Evolutionary conservation across 1,284 basidiomycete genomes (phyloP), one percentile per base, ranked within the genome.

Genomic region (Ustilago bromivora): DNA sequence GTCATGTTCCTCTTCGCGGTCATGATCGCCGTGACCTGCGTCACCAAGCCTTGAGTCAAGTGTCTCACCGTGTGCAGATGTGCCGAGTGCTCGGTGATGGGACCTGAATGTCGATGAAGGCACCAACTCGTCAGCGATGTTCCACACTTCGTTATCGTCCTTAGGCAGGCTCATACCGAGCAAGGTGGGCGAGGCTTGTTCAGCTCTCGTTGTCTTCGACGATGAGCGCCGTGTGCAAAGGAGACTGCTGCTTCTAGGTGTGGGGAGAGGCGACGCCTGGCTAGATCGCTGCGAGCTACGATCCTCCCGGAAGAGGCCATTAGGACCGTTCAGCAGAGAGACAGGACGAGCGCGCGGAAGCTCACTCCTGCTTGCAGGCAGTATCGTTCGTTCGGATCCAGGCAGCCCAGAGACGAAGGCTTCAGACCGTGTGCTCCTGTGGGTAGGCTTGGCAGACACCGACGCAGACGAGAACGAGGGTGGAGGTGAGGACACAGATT

Each of bases 141-240:
- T 72, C 76, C 78, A 80, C 19, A 43, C 55, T 34, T 67, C 66
- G 23, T 61, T 34, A n/a, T 76, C 78, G 1, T 74, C 70, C 56
- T 57, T 71, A 17, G 64, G 62, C 52, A 76, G 53, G 32, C 70
- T 63, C 17, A 77, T 52, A 8, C 75, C 68, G 8, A 78, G 60
- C 61, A 77, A 40, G 3, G 68, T 72, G 2, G 75, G 75, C 34
- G 73, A 76, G 6, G 55, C n/a, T 38, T 54, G 43, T 53, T 61
- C 61, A 28, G 66, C 40, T n/a, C 35, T 51, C 19, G 66, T 51
- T 7, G 59, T 5, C 36, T 57, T 67, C 17, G 43, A 36, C 1
- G 61, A 61, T 13, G 61, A 38, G 35, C 59, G 64, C 6, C 58
- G 53, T 4, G 52, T 34, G 12, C 71, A 61, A 19, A 74, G 76